A percentile compares a stretch with the other conserved stretches of the same genome.
Conservation (phyloP, 2,329 filamentous ascomycete species). For the Cladosporium phlei region DNA sequence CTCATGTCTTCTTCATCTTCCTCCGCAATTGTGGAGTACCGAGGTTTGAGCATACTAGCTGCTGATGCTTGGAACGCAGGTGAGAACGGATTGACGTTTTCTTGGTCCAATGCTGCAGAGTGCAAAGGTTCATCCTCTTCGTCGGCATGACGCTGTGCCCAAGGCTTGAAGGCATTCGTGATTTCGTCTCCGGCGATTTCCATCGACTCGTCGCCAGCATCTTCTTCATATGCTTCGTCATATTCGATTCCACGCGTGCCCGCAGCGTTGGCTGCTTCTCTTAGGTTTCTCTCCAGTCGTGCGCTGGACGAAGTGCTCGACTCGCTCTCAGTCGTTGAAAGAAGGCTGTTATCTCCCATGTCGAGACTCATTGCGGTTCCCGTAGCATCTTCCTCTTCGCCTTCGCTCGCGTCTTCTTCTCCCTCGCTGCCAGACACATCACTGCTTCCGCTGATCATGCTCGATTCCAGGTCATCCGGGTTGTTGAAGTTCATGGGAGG, state of each 20-base stretch:
- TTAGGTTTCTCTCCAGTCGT: constrained; percentile 70
- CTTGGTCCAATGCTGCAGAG: constrained; percentile 39
- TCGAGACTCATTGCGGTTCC: constrained; percentile 80
- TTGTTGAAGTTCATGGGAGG: constrained; percentile 61
- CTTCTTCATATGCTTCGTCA: constrained; percentile 54
- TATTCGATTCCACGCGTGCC: constrained; percentile 64
- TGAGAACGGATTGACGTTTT: constrained; percentile 48
- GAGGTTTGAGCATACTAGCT: constrained; percentile 15
- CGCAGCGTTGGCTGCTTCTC: constrained; percentile 69
- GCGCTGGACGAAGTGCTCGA: constrained; percentile 63
- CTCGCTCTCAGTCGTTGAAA: constrained; percentile 31
- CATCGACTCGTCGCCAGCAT: constrained; percentile 49
- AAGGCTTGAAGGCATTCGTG: constrained; percentile 69
- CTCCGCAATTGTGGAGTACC: constrained; percentile 26
- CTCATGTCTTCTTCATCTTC: constrained; percentile 64
- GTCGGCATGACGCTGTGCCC: constrained; percentile 55
- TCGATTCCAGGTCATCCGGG: constrained; percentile 63
- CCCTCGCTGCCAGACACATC: constrained; percentile 40
- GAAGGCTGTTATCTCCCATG: constrained; percentile 52
- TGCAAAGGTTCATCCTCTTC: constrained; percentile 17
- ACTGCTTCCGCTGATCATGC: constrained; percentile 64
- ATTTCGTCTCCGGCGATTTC: constrained; percentile 59
- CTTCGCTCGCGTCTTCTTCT: constrained; percentile 52
- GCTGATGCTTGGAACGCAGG: constrained; percentile 37
- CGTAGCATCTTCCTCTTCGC: constrained; percentile 58